Evolutionary conservation across 2,329 filamentous ascomycete species (phyloP), one percentile per base, ranked within the genome.

Genomic region (Diaporthe ilicicola): DNA sequence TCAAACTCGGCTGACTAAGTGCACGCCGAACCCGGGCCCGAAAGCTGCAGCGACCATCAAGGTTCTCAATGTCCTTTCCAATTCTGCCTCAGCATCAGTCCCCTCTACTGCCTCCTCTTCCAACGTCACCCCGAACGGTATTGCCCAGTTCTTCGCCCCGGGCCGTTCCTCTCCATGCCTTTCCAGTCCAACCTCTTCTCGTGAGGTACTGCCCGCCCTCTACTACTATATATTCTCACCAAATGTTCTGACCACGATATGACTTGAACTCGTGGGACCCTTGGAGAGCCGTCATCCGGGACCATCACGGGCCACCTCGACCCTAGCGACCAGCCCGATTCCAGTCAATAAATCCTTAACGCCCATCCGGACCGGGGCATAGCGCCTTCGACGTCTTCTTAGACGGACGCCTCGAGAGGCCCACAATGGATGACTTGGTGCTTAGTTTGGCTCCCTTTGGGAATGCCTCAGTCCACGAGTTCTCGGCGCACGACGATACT

Each of bases 401-500:
- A 48, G 46, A 50, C 59, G n/a, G 44, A 24, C 44, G n/a, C 22
- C 3, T 19, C 22, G 24, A 15, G 44, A 50, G 15, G 19, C n/a
- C 69, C 75, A 76, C 72, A 74, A 76, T 59, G 76, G 76, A 74
- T 77, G 66, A 68, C 66, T 27, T 68, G 42, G 66, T 39, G 17
- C 66, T 68, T 4, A 15, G 55, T 32, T 5, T 29, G 17, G 22
- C 50, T 22, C 51, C 22, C 42, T 42, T 27, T 22, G 66, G 66
- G 42, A 68, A 48, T 24, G 66, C 66, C 42, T 55, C 53, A 15
- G 53, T 32, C 44, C 66, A 51, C 27, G 70, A 70, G 27, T 69
- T 66, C 27, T 48, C 56, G 32, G 67, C 69, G 32, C 73, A 74
- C 48, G 73, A 74, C 29, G 71, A 73, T 67, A 65, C 39, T 19